Conservation (phyloP, 2,329 filamentous ascomycete genomes). For the Lasiodiplodia hormozganensis region DNA sequence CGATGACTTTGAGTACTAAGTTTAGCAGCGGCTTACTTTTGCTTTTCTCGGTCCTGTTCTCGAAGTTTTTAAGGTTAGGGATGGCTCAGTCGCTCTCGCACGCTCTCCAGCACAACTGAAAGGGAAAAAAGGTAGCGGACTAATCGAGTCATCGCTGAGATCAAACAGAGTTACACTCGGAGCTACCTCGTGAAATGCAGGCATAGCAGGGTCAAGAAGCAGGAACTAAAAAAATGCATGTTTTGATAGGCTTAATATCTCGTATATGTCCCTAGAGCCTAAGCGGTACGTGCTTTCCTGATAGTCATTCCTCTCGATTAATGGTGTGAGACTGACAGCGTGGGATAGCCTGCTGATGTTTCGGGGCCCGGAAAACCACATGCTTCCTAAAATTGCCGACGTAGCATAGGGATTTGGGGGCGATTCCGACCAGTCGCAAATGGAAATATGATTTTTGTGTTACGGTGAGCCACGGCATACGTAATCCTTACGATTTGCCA, state of each 20-base stretch:
- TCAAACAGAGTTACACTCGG: background rate
- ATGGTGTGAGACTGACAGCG: background rate
- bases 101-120: background rate
- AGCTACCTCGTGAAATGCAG: background rate
- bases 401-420: no score
- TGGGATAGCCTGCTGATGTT: background rate
- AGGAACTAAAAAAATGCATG: background rate
- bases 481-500: conserved; percentile 8
- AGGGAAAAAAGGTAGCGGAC: background rate
- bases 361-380: background rate
- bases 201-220: background rate
- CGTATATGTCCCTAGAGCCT: background rate
- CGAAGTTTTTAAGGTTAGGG: background rate
- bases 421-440: background rate
- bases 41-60: background rate
- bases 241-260: background rate
- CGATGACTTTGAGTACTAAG: conserved; percentile 95
- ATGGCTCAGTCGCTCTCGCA: background rate
- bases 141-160: background rate
- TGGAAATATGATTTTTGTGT: background rate
- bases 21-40: background rate
- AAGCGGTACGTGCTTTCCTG: no score
- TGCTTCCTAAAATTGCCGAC: background rate
- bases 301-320: no score
- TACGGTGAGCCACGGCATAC: background rate